Evolutionary conservation across 2,329 filamentous ascomycete species (phyloP), one percentile per base, ranked within the genome.

Genomic region (Gliomastix tumulicola): DNA sequence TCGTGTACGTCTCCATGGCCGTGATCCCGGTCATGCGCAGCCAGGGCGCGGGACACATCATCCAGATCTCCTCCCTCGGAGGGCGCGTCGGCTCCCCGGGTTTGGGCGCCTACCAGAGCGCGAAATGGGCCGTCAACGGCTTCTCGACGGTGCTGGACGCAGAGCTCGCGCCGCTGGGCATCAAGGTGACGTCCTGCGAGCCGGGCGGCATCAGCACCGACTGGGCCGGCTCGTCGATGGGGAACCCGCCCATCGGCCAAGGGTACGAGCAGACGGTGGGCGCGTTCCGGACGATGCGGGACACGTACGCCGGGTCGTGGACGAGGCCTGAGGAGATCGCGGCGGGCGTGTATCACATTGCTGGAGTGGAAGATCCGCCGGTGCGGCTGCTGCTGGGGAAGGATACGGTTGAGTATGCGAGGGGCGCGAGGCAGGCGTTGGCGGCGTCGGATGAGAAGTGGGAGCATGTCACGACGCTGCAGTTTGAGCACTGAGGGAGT

Each of bases 1-100:
- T 76, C 2, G 50, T 79, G 5, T 62, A 71, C 31, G 67, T 77
- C 2, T 77, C 73, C 6, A 62, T 57, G 7, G 60, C 60, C 5
- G 57, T 56, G 3, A 41, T 63, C 5, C 54, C 59, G 3, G 49
- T 60, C 0, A 45, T 66, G 43, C 49, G 59, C 1, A 35, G 44
- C 18, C 54, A 53, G 39, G 41, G 46, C 4, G 46, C 44, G 3
- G 41, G 56, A 42, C 50, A 56, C 18, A 62, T 68, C 19, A 53
- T 65, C 19, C 61, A 67, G 27, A 50, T 68, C 6, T 64, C 63
- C 0, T 59, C 51, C 2, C 37, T 66, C 3, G 62, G 59, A 11
- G 60, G 61, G 2, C 48, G 61, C 30, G 16, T 57, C 3, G 56
- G 56, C 16, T 47, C 49, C 0, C 55, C 61, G 1, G 54, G 54